phyloP scores from a whole-genome alignment of 2,329 filamentous ascomycete genomes.

The Stachybotrys chlorohalonatus region DNA sequence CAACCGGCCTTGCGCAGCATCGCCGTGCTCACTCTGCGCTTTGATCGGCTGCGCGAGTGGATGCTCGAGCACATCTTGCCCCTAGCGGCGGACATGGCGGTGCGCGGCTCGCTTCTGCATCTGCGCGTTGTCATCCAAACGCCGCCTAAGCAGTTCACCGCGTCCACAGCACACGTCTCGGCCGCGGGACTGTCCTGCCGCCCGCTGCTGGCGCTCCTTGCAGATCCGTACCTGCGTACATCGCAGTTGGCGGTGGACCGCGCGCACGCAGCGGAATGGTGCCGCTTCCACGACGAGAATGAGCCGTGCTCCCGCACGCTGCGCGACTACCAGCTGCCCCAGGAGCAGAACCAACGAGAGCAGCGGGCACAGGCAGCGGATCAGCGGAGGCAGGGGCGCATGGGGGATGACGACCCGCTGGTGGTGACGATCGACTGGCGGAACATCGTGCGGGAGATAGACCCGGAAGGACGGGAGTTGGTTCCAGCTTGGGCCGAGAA shows the following conservation, averaged over 20 bases:
- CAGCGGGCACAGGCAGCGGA: too few species aligned
- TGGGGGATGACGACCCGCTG: slow-evolving; percentile 2
- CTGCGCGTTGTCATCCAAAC: slow-evolving; percentile 7
- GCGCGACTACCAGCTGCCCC: slow-evolving; percentile 1
- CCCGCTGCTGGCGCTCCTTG: slow-evolving; percentile 29
- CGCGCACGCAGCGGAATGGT: slow-evolving; percentile 28
- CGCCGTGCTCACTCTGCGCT: slow-evolving; percentile 15
- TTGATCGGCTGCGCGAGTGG: slow-evolving; percentile 22
- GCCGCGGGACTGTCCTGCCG: slow-evolving; percentile 18
- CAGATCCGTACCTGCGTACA: slow-evolving; percentile 34
- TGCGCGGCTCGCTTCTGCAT: slow-evolving; percentile 17
- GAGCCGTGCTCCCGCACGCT: slow-evolving; percentile 3
- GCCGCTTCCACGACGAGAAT: slow-evolving; percentile 26
- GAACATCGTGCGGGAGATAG: slow-evolving; percentile 17
- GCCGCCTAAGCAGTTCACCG: slow-evolving; percentile 1
- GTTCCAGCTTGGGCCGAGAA: not conserved
- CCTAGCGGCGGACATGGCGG: slow-evolving; percentile 20
- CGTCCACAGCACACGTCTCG: slow-evolving; percentile 1
- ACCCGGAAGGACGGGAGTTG: slow-evolving; percentile 11
- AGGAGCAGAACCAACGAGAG: not conserved
- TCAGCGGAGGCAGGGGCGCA: not conserved
- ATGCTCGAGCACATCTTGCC: slow-evolving; percentile 17
- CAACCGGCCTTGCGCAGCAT: slow-evolving; percentile 15
- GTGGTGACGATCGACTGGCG: slow-evolving; percentile 20
- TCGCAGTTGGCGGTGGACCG: slow-evolving; percentile 27